phyloP scores from a whole-genome alignment of 1,139 yeast genomes.

The Kurtzmaniella natalensis region DNA sequence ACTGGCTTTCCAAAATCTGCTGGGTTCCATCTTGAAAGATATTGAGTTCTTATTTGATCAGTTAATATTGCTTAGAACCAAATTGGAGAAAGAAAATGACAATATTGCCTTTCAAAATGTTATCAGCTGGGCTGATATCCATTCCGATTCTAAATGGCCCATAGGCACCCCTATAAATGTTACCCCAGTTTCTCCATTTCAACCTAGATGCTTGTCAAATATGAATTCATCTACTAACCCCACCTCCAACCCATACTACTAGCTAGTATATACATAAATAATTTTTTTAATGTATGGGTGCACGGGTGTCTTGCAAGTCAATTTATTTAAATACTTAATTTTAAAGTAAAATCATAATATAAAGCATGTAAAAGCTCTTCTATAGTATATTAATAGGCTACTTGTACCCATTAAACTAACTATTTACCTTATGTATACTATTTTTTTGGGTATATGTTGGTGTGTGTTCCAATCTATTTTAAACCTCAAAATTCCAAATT shows the following conservation, averaged over 20 bases:
- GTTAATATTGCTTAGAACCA: conserved; percentile 32
- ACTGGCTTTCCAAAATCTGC: conserved; percentile 28
- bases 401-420: too few species aligned
- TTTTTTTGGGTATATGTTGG: too few species aligned
- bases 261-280: neutral
- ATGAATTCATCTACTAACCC: neutral
- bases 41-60: conserved; percentile 36
- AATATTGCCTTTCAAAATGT: conserved; percentile 36
- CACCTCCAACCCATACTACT: too few species aligned
- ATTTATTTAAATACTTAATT: too few species aligned
- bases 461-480: too few species aligned
- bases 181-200: conserved; percentile 8
- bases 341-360: too few species aligned
- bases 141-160: conserved; percentile 44
- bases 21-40: conserved; percentile 37
- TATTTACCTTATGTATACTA: too few species aligned
- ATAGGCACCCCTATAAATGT: conserved; percentile 38
- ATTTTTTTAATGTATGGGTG: conserved; percentile 1
- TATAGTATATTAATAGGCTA: too few species aligned
- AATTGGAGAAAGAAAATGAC: conserved; percentile 41
- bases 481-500: too few species aligned
- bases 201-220: conserved; percentile 5
- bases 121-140: conserved; percentile 33
- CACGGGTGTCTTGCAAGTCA: conserved; percentile 2
- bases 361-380: too few species aligned